Conservation (phyloP, 192 early-diverging fungal species). For the Coemansia sp. region DNA sequence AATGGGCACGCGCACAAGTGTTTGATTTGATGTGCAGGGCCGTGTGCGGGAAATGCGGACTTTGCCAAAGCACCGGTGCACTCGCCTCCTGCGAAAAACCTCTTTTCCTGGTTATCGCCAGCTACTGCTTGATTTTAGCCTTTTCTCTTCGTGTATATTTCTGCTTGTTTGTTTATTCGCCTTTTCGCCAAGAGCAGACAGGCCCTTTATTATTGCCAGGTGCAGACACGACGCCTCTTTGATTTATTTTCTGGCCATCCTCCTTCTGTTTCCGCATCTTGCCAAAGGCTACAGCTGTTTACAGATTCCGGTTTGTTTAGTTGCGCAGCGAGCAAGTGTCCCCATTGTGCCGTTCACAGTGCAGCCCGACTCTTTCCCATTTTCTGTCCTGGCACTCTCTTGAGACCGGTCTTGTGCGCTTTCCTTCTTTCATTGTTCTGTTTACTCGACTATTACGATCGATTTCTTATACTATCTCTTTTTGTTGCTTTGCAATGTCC, state of each 20-base stretch:
- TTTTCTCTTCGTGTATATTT: neutral
- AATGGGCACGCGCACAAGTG: neutral
- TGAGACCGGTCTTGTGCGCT: constrained; percentile 4
- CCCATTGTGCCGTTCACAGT: constrained; percentile 2
- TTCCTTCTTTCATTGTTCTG: constrained; percentile 14
- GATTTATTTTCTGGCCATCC: neutral
- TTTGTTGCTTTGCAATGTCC: neutral
- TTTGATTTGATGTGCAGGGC: constrained; percentile 8
- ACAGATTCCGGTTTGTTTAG: constrained; percentile 6
- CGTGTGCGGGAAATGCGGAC: constrained; percentile 4
- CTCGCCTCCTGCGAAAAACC: neutral
- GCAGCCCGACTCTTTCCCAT: neutral
- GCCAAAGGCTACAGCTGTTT: neutral
- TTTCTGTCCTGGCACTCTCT: neutral
- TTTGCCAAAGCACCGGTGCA: neutral
- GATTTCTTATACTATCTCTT: neutral
- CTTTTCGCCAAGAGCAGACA: neutral
- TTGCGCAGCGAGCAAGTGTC: neutral
- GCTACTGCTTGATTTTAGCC: neutral
- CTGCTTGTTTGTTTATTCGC: neutral
- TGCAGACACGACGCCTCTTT: neutral
- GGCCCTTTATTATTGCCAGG: neutral
- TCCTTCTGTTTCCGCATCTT: neutral
- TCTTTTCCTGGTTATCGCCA: neutral
- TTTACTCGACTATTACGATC: constrained; percentile 13